These are phyloP conservation scores for Diplotaxis tenuifolia DNA, from an alignment of 345 rosid genomes.

Conservation along the genomic window DNA sequence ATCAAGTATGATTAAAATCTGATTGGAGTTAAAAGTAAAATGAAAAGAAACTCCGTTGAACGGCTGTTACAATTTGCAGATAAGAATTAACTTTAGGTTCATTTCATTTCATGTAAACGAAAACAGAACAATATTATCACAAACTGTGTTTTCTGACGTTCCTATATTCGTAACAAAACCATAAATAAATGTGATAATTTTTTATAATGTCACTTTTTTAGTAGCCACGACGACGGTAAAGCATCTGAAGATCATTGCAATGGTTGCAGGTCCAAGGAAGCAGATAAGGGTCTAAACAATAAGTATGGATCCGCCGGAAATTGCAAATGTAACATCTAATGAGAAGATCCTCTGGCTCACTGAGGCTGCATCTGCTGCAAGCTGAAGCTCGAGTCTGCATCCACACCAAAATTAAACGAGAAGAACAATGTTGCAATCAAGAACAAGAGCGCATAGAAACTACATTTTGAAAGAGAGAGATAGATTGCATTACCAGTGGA, in stretches of 20 bases:
- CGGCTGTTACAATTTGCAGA: no score
- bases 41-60: no score
- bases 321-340: conserved; percentile 66
- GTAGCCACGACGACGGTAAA: conserved; percentile 41
- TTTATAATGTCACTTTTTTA: conserved; percentile 6
- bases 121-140: neutral
- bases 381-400: conserved; percentile 51
- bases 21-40: no score
- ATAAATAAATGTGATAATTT: neutral
- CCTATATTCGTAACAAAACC: neutral
- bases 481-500: conserved; percentile 46
- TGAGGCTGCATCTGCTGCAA: conserved; percentile 55
- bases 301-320: conserved; percentile 58
- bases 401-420: neutral
- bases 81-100: no score
- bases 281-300: conserved; percentile 81
- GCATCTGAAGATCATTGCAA: conserved; percentile 72
- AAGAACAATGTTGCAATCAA: neutral
- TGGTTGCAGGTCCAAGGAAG: conserved; percentile 84
- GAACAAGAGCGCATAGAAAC: neutral
- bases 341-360: conserved; percentile 76
- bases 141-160: neutral
- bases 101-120: neutral
- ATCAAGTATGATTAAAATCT: no score
- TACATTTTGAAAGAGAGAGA: neutral